These are phyloP conservation scores for Parasitella parasitica DNA, from an alignment of 371 early-diverging fungal species.

Conservation along the genomic window DNA sequence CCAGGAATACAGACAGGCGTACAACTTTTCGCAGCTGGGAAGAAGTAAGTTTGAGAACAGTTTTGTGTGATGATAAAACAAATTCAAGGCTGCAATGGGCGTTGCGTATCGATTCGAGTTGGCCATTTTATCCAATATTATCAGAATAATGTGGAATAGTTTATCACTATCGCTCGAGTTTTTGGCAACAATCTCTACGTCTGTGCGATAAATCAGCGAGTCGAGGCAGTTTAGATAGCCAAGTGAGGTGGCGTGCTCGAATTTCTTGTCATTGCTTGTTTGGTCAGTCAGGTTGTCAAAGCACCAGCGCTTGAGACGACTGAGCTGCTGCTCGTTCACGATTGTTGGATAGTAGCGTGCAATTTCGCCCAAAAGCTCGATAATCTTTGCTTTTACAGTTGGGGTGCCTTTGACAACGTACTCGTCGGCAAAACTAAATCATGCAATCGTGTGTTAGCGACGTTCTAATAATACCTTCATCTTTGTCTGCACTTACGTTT, in stretches of 20 bases:
- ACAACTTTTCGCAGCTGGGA: constrained; percentile 44
- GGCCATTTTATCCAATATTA: background rate
- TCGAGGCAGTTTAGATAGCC: constrained; percentile 48
- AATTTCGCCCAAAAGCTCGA: constrained; percentile 49
- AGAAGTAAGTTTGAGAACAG: constrained; percentile 49
- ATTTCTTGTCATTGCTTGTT: background rate
- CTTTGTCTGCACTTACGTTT: constrained; percentile 35
- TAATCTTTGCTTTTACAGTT: constrained; percentile 47
- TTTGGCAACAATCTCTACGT: background rate
- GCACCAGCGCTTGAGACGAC: constrained; percentile 40
- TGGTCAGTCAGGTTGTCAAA: constrained; percentile 22
- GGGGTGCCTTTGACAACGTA: constrained; percentile 3
- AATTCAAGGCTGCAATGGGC: constrained; percentile 52
- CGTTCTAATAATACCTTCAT: background rate
- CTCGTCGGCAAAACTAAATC: constrained; percentile 22
- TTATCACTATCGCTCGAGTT: constrained; percentile 1
- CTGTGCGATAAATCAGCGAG: constrained; percentile 31
- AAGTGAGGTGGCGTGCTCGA: constrained; percentile 28
- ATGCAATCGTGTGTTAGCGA: background rate
- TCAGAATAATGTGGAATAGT: background rate
- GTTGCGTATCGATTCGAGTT: constrained; percentile 1
- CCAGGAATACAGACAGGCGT: constrained; percentile 41
- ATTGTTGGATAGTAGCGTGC: constrained; percentile 34
- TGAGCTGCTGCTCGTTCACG: constrained; percentile 16
- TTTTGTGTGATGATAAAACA: constrained; percentile 54